These are phyloP conservation scores for Sonneratia alba DNA, from an alignment of 345 rosid genomes.

Conservation along the genomic window DNA sequence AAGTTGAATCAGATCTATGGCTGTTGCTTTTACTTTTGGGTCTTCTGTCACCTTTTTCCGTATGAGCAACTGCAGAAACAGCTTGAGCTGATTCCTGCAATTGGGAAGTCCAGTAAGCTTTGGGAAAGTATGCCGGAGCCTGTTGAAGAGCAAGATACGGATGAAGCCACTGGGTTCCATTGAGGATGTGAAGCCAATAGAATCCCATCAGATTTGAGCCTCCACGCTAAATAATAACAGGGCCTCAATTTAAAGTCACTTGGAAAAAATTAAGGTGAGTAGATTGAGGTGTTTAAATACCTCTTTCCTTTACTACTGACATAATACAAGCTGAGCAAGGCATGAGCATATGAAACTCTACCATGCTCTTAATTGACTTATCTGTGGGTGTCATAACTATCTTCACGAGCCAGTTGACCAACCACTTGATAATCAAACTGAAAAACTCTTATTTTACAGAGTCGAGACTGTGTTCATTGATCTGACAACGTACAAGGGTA, in stretches of 20 bases:
- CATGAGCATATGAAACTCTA: too few relatives aligned
- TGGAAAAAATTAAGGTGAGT: too few relatives aligned
- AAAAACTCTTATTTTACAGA: too few relatives aligned
- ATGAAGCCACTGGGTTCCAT: conserved; percentile 18
- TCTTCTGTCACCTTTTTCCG: neutral
- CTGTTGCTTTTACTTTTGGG: conserved; percentile 11
- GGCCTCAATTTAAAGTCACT: conserved; percentile 13
- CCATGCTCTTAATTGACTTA: too few relatives aligned
- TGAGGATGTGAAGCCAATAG: conserved; percentile 19
- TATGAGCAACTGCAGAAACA: conserved; percentile 91
- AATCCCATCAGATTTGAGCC: conserved; percentile 21
- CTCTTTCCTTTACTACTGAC: too few relatives aligned
- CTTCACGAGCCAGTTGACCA: too few relatives aligned
- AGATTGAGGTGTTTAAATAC: too few relatives aligned
- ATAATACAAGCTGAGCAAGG: too few relatives aligned
- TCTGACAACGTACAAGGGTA: too few relatives aligned
- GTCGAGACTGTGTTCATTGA: too few relatives aligned
- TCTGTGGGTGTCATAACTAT: too few relatives aligned
- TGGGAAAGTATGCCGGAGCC: conserved; percentile 34
- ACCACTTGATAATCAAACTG: too few relatives aligned
- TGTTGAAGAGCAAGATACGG: conserved; percentile 19
- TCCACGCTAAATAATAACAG: conserved; percentile 20
- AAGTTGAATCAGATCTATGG: neutral
- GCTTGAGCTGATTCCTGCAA: conserved; percentile 71
- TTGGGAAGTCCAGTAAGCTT: conserved; percentile 53